phyloP scores from a whole-genome alignment of 345 rosid species.

The Iberis pinnata region DNA sequence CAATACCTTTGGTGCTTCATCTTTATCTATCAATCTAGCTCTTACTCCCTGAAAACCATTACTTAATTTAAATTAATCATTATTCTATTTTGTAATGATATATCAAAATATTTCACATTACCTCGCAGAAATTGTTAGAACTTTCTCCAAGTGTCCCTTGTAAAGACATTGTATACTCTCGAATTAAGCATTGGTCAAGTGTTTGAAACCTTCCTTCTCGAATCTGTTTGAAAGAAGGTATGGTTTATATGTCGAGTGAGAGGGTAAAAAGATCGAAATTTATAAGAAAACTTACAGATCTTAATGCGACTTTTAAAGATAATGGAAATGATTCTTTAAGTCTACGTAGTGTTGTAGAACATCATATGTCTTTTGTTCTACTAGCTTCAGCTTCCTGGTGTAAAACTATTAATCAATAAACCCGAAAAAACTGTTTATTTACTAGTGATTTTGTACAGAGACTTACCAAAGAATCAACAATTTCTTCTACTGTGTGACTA shows the following conservation, averaged over 20 bases:
- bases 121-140: slow-evolving; percentile 70
- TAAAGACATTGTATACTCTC: slow-evolving; percentile 79
- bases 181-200: slow-evolving; percentile 66
- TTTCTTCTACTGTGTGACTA: slow-evolving; percentile 81
- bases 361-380: slow-evolving; percentile 59
- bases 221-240: slow-evolving; percentile 45
- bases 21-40: no score
- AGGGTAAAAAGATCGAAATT: no score
- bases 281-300: slow-evolving; percentile 60
- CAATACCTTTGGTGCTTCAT: no score
- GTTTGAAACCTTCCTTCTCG: slow-evolving; percentile 76
- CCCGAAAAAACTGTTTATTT: slow-evolving; percentile 1
- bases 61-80: no score
- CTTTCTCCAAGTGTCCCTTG: slow-evolving; percentile 52
- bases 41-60: no score
- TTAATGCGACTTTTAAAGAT: slow-evolving; percentile 83
- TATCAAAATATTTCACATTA: no score
- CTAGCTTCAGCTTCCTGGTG: slow-evolving; percentile 55
- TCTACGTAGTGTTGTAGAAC: slow-evolving; percentile 49
- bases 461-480: slow-evolving; percentile 69
- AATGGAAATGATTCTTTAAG: slow-evolving; percentile 76
- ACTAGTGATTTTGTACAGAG: slow-evolving; percentile 14
- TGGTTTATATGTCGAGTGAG: no score
- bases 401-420: slow-evolving; percentile 9
- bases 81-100: no score